Evolutionary conservation across 2,329 filamentous ascomycete species (phyloP), one percentile per base, ranked within the genome.

Genomic region (Bipolaris bicolor): DNA sequence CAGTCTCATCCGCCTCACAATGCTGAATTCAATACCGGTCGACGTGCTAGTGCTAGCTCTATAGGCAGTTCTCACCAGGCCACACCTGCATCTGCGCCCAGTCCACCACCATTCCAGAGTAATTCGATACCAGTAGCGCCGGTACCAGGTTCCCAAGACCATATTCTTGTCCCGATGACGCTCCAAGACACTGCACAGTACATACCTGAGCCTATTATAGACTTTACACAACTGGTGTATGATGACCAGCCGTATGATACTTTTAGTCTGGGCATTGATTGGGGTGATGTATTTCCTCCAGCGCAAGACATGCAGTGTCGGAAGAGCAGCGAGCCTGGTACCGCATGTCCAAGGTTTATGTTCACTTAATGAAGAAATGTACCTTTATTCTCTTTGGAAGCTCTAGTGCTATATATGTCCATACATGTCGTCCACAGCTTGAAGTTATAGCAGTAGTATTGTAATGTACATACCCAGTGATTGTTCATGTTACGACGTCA

Each of bases 241-340:
- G 41, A 62, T n/a, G 60, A 63, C 16, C 52, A 48, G 10, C 43
- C 46, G 2, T 59, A 53, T 16, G 22, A 45, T 20, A 5, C 39
- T 1, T 61, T 61, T 15, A 61, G 57, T 24, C 45, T 62, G 5
- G 64, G 60, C 34, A 68, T 71, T 24, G 61, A 70, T 22, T 71
- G 67, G 67, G 58, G 65, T 34, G 55, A 48, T 20, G 43, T 64
- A 1, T 69, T 71, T 36, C 58, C 65, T 20, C 47, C 56, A 2
- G 64, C 10, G 15, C n/a, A 50, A 7, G 58, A 57, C 1, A 26
- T 40, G 16, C 49, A 55, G 37, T 52, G 59, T 29, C 6, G 37
- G 1, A 45, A 24, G 6, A 36, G 43, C 15, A 41, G 49, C 18
- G 58, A 58, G 34, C 15, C 39, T 26, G 44, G 40, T n/a, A 15